Percentiles rank a stretch among this genome's conserved stretches.
These are phyloP conservation scores for Dryas octopetala DNA, from an alignment of 306 rosid genomes.

Conservation along the genomic window DNA sequence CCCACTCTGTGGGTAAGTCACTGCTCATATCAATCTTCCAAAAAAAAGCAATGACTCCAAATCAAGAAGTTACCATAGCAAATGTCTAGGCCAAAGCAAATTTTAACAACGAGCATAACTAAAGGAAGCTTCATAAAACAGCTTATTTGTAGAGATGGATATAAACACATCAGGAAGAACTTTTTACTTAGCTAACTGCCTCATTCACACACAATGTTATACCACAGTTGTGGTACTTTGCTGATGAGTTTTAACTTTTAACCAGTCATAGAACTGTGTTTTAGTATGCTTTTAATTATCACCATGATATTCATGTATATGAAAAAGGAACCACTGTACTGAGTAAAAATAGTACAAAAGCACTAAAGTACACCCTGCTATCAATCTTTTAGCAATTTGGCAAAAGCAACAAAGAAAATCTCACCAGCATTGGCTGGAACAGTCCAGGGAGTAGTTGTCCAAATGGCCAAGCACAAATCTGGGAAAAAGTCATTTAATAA, in stretches of 20 bases:
- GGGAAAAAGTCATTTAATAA: constrained; percentile 67
- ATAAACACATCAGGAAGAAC: neutral
- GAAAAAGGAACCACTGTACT: neutral
- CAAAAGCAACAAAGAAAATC: constrained; percentile 38
- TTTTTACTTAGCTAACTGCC: neutral
- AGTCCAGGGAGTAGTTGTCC: constrained; percentile 99
- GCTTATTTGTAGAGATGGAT: neutral
- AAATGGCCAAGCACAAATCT: constrained; percentile 78
- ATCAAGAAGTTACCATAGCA: constrained; percentile 2
- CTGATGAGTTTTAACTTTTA: neutral
- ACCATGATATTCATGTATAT: neutral
- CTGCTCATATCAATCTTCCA: no score
- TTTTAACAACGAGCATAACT: neutral
- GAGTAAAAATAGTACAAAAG: neutral
- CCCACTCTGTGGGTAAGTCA: no score
- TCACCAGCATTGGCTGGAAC: constrained; percentile 97
- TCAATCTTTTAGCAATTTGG: constrained; percentile 15
- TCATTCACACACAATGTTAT: neutral
- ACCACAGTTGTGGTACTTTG: neutral
- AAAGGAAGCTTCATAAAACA: neutral
- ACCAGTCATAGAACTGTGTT: neutral
- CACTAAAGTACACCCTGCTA: constrained; percentile 5
- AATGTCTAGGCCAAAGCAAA: neutral
- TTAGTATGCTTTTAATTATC: neutral
- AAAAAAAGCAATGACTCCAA: no score